Base-by-base conservation (phyloP, 805 yeast genomes). In the Cyberlindnera mrakii region DNA sequence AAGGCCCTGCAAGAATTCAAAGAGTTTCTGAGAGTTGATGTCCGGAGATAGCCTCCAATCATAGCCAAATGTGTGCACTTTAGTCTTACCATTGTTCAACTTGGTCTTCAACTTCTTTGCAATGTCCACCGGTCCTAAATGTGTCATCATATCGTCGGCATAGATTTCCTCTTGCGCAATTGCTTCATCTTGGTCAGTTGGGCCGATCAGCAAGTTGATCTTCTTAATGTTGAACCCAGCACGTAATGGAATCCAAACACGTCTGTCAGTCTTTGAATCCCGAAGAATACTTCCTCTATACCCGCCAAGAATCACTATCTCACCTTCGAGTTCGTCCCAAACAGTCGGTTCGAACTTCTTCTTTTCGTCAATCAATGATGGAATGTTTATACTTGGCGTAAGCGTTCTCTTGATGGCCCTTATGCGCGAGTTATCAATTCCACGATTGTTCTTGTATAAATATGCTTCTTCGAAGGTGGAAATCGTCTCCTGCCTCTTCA, bases 41-140 rank as follows among this genome's bases (percentile, higher is more conserved):
- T 78, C 85, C 3, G 78, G 71, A 6, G 90, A 78, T 6, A 89
- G 62, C 54, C 97, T 74, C 97, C 97, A 90, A 65, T 90, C 97
- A 61, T 89, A 90, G n/a, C 96, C 95, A 64, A 82, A 90, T 44
- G 83, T 82, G 43, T 77, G 75, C 6, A 86, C 79, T 14, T 64
- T 72, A 4, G 83, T 74, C 11, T 75, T 77, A 2, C 85, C 81
- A 52, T 80, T 81, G 7, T 6, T 9, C 30, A 90, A 60, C 51
- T 67, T 74, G 37, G 74, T 72, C 39, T 84, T 71, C 43, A 90
- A 65, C 51, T 72, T 74, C 47, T 73, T 72, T 40, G 88, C 75
- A 16, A 89, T 74, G 58, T 89, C 97, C 14, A 89, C 78, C 0
- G 96, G 96, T 0, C 96, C 97, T 36, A 89, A 72, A 58, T 86